A percentile compares a stretch with the other conserved stretches of the same genome.
Conservation (phyloP, 805 yeast species). For the Starmerella vaccinii region DNA sequence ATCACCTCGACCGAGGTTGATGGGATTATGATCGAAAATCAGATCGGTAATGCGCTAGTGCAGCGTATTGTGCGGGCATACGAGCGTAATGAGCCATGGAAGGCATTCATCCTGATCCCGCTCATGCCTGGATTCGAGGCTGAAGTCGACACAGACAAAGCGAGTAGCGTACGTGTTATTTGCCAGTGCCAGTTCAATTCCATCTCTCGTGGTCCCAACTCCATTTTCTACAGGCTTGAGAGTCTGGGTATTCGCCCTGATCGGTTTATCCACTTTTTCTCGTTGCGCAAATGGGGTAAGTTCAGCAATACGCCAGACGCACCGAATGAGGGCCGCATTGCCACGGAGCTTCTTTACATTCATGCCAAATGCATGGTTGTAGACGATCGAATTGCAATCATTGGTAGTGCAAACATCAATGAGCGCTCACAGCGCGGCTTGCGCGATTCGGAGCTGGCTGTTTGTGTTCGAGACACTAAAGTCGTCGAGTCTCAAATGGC, state of each 20-base stretch:
- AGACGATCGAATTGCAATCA: conserved; percentile 86
- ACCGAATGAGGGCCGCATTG: conserved; percentile 37
- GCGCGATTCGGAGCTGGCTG: conserved; percentile 91
- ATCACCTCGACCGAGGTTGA: conserved; percentile 72
- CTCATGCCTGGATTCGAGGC: conserved; percentile 96
- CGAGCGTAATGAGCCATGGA: conserved; percentile 67
- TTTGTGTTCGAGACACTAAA: conserved; percentile 67
- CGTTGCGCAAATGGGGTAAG: conserved; percentile 91
- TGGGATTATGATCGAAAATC: conserved; percentile 72
- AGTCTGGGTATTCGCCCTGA: conserved; percentile 76
- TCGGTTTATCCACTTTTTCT: conserved; percentile 82
- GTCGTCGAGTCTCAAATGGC: conserved; percentile 52
- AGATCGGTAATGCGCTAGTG: conserved; percentile 94
- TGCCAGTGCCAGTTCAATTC: conserved; percentile 95
- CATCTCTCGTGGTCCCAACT: conserved; percentile 78
- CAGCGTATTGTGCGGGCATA: conserved; percentile 88
- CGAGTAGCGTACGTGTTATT: conserved; percentile 87
- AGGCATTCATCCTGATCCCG: conserved; percentile 84
- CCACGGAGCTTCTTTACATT: conserved; percentile 84
- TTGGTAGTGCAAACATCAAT: conserved; percentile 95
- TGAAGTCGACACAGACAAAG: conserved; percentile 85
- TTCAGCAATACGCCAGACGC: conserved; percentile 44
- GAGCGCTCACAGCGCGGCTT: conserved; percentile 93
- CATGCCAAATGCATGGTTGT: conserved; percentile 89
- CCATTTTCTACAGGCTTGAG: conserved; percentile 73